These are phyloP conservation scores for Sugiyamaella marilandica DNA, from an alignment of 805 yeast species.

Conservation along the genomic window DNA sequence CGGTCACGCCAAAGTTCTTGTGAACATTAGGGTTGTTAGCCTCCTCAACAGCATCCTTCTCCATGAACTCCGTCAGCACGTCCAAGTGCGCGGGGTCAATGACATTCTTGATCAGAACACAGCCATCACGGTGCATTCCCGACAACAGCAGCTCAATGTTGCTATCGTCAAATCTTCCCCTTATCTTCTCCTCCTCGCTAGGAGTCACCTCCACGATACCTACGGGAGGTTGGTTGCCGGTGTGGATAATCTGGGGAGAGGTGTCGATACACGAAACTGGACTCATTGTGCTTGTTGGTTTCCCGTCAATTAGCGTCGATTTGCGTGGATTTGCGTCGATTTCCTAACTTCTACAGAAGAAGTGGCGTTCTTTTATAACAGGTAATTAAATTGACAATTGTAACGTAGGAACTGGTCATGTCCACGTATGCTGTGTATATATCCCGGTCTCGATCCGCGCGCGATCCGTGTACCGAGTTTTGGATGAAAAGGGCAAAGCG, in stretches of 20 bases:
- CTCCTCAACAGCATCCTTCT: not conserved
- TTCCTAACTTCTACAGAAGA: no score
- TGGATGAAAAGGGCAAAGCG: no score
- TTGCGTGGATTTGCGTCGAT: no score
- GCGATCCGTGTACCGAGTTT: not conserved
- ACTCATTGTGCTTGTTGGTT: not conserved
- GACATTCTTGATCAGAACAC: constrained; percentile 11
- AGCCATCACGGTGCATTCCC: constrained; percentile 14
- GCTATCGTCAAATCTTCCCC: constrained; percentile 6
- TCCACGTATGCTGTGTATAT: not conserved
- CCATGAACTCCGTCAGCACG: constrained; percentile 9
- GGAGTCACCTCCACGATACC: constrained; percentile 8
- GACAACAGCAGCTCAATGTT: constrained; percentile 10
- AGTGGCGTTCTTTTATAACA: no score
- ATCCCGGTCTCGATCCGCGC: constrained; percentile 1
- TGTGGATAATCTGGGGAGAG: constrained; percentile 8
- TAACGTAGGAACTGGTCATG: no score
- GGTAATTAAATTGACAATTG: no score
- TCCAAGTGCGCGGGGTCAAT: constrained; percentile 14
- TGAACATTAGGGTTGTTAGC: constrained; percentile 3
- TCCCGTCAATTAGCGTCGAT: not conserved
- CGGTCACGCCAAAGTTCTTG: constrained; percentile 7
- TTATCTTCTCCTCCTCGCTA: constrained; percentile 6
- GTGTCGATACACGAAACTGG: constrained; percentile 1
- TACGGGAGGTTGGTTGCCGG: constrained; percentile 9